Base-by-base conservation (phyloP, 768 basidiomycete genomes). In the Suillus lakei region DNA sequence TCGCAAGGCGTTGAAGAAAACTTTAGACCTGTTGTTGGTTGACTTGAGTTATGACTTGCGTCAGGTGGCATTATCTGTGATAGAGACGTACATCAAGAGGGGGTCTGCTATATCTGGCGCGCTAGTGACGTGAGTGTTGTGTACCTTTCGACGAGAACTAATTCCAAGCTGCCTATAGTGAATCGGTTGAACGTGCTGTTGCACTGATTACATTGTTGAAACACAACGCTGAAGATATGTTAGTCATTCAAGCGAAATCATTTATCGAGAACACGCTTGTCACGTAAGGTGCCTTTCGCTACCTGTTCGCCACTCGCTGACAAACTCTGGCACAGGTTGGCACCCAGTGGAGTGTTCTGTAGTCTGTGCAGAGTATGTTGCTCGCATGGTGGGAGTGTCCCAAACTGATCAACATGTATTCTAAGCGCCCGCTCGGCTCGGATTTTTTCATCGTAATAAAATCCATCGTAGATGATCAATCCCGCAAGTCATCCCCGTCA, bases 21-120 rank as follows among this genome's bases (percentile, higher is more conserved):
- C 83, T 2, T 74, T 89, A 60, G 87, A 86, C 36, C 70, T 88
- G 10, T 69, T 89, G 44, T 74, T 84, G 5, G 76, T 80, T 48
- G 84, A 89, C 44, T 75, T 89, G 58, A 88, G 85, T 70, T 88
- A 90, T 60, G 91, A 93, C 69, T 69, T 91, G 34, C 86, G 89
- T 9, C 89, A 91, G 67, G 76, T 92, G 9, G 82, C 86, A 21
- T 73, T 93, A 53, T 86, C 89, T 3, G 82, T 84, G 10, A 80
- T 83, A 23, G 88, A 89, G 64, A 84, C 86, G 5, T 89, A 87
- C 66, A 83, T 91, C 65, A 88, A 86, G 67, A 78, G 83, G 66
- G 91, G 87, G 78, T 82, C 86, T 39, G 74, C 78, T 44, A 67
- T 68, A 51, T 67, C 66, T 13, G 67, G 67, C 21, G 60, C 41